Evolutionary conservation across 2,329 filamentous ascomycete genomes (phyloP).

Genomic region (Hymenoscyphus fructigenus): DNA sequence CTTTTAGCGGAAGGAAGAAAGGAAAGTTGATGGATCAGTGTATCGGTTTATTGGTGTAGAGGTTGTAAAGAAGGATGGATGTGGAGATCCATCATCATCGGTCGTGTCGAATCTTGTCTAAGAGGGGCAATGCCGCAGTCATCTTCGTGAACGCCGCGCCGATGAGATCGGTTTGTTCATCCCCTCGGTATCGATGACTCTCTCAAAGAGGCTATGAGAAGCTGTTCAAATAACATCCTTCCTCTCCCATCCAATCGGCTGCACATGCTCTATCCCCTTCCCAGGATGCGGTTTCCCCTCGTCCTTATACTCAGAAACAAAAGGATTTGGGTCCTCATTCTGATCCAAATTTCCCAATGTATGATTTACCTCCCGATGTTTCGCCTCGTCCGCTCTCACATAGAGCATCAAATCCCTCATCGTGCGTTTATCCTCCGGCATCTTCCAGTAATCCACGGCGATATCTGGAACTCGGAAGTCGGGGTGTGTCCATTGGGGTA

Average conservation of each 20-base stretch:
- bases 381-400: slow-evolving; percentile 85
- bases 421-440: slow-evolving; percentile 77
- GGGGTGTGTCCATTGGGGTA: slow-evolving; percentile 74
- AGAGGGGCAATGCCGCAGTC: not conserved
- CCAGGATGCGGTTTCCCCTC: slow-evolving; percentile 64
- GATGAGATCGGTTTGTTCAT: no score
- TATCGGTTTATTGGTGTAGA: not conserved
- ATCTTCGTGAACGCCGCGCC: not conserved
- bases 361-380: slow-evolving; percentile 92
- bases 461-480: slow-evolving; percentile 81
- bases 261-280: slow-evolving; percentile 61
- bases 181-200: no score
- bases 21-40: not conserved
- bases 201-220: no score
- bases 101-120: not conserved
- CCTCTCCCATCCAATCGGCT: slow-evolving; percentile 77
- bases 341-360: slow-evolving; percentile 89
- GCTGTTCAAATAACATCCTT: slow-evolving; percentile 63
- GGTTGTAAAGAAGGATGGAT: no score
- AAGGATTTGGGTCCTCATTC: slow-evolving; percentile 87
- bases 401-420: slow-evolving; percentile 89
- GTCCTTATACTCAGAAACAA: slow-evolving; percentile 79
- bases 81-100: not conserved
- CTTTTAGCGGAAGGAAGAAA: not conserved
- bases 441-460: slow-evolving; percentile 88